These are phyloP conservation scores for Pythium volutum DNA, from an alignment of 352 stramenopile genomes.

Conservation along the genomic window DNA sequence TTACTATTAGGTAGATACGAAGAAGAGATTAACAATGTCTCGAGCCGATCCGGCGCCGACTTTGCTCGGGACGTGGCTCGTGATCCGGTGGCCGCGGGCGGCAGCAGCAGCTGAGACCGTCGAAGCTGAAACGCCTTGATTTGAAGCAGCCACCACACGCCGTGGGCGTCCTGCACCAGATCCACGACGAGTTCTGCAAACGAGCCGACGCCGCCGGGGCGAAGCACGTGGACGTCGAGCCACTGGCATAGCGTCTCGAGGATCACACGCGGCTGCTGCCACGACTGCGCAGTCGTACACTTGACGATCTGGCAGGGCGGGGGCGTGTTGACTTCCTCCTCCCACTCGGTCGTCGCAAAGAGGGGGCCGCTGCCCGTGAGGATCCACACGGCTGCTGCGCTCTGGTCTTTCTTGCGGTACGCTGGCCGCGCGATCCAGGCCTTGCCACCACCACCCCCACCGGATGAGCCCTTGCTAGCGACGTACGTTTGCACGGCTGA, in stretches of 20 bases:
- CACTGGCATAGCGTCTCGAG: slow-evolving; percentile 29
- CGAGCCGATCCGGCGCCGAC: slow-evolving; percentile 46
- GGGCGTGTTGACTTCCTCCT: not conserved
- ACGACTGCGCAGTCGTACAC: slow-evolving; percentile 48
- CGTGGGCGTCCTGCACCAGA: slow-evolving; percentile 46
- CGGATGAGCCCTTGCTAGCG: slow-evolving; percentile 20
- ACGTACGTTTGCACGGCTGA: slow-evolving; percentile 51
- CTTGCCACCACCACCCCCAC: slow-evolving; percentile 8
- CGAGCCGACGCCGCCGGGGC: slow-evolving; percentile 16
- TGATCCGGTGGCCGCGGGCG: not conserved
- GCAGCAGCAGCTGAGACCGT: slow-evolving; percentile 13
- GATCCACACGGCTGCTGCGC: slow-evolving; percentile 49
- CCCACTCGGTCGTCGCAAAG: slow-evolving; percentile 13
- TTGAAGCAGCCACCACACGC: slow-evolving; percentile 65
- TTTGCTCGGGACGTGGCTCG: slow-evolving; percentile 27
- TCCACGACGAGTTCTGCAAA: slow-evolving; percentile 56
- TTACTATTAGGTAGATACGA: not conserved
- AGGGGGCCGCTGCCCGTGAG: slow-evolving; percentile 33
- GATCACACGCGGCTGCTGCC: slow-evolving; percentile 41
- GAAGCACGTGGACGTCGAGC: slow-evolving; percentile 36
- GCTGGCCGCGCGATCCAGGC: slow-evolving; percentile 56
- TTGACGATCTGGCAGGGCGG: slow-evolving; percentile 61
- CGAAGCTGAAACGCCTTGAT: slow-evolving; percentile 59
- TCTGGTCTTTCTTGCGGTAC: slow-evolving; percentile 51
- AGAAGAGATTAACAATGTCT: slow-evolving; percentile 7